These are phyloP conservation scores for Daldinia bambusicola DNA, from an alignment of 495 filamentous ascomycete species.

Conservation along the genomic window DNA sequence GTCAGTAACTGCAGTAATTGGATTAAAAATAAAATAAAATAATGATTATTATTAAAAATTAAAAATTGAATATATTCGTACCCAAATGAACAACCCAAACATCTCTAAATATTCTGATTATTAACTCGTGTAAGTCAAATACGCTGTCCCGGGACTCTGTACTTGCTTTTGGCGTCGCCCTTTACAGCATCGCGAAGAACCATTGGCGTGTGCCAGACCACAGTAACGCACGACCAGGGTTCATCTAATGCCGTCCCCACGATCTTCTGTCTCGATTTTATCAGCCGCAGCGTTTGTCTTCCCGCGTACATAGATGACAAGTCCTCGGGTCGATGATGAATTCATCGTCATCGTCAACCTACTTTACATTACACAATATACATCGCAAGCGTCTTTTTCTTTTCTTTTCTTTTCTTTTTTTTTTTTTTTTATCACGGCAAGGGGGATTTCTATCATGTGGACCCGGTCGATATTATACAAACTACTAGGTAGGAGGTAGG, in stretches of 20 bases:
- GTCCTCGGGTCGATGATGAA: slow-evolving; percentile 11
- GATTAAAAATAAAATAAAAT: slow-evolving; percentile 9
- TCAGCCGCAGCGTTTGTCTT: slow-evolving; percentile 30
- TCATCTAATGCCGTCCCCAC: slow-evolving; percentile 26
- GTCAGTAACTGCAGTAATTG: background rate
- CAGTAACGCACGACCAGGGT: slow-evolving; percentile 33
- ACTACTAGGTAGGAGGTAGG: no score
- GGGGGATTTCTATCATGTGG: slow-evolving; percentile 9
- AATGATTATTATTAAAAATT: background rate
- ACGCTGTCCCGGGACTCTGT: slow-evolving; percentile 9
- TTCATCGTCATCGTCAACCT: background rate
- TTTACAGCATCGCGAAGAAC: slow-evolving; percentile 6
- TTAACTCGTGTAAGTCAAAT: background rate
- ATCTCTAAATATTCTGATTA: slow-evolving; percentile 5
- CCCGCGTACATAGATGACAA: slow-evolving; percentile 3
- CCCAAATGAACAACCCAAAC: no score
- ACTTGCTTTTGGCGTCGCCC: slow-evolving; percentile 23
- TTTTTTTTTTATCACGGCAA: background rate
- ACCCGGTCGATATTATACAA: slow-evolving; percentile 8
- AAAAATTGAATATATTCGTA: background rate
- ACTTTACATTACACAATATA: slow-evolving; percentile 1
- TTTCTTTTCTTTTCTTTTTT: no score
- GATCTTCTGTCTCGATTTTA: slow-evolving; percentile 38
- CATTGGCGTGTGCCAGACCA: slow-evolving; percentile 40
- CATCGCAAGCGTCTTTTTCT: background rate